A percentile compares a stretch with the other conserved stretches of the same genome.
Conservation (phyloP, 192 early-diverging fungal species). For the Coemansia sp. region DNA sequence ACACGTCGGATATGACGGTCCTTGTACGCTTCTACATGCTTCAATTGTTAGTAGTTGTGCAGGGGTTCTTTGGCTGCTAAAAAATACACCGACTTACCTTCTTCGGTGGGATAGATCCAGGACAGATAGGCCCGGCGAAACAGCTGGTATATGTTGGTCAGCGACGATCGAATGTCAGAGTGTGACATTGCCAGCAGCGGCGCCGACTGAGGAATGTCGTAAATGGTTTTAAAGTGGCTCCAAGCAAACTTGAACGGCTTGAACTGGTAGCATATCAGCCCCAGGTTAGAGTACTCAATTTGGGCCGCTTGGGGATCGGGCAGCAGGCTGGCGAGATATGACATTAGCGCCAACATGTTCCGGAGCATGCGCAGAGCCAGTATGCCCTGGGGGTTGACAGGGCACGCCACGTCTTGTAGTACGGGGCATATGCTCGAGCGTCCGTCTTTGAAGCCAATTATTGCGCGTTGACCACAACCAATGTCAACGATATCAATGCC, state of each 20-base stretch:
- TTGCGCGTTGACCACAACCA: slow-evolving; percentile 45
- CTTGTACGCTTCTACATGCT: slow-evolving; percentile 15
- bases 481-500: slow-evolving; percentile 34
- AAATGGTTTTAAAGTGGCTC: background rate
- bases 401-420: slow-evolving; percentile 28
- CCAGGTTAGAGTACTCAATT: slow-evolving; percentile 16
- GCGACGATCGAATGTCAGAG: slow-evolving; percentile 13
- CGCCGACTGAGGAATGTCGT: slow-evolving; percentile 24
- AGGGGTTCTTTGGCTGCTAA: background rate
- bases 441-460: slow-evolving; percentile 33
- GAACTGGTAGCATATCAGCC: slow-evolving; percentile 9
- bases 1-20: slow-evolving; percentile 19
- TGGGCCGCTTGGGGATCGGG: slow-evolving; percentile 29
- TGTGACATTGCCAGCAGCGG: slow-evolving; percentile 24
- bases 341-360: slow-evolving; percentile 9
- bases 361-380: slow-evolving; percentile 36
- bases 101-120: slow-evolving; percentile 34
- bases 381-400: slow-evolving; percentile 50
- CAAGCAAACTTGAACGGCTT: slow-evolving; percentile 17
- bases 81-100: slow-evolving; percentile 14
- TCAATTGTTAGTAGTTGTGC: background rate
- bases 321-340: slow-evolving; percentile 30
- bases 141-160: slow-evolving; percentile 17
- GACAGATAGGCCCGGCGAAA: slow-evolving; percentile 36
- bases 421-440: slow-evolving; percentile 43